phyloP scores from a whole-genome alignment of 2,329 filamentous ascomycete species.

The Beauveria varroae region DNA sequence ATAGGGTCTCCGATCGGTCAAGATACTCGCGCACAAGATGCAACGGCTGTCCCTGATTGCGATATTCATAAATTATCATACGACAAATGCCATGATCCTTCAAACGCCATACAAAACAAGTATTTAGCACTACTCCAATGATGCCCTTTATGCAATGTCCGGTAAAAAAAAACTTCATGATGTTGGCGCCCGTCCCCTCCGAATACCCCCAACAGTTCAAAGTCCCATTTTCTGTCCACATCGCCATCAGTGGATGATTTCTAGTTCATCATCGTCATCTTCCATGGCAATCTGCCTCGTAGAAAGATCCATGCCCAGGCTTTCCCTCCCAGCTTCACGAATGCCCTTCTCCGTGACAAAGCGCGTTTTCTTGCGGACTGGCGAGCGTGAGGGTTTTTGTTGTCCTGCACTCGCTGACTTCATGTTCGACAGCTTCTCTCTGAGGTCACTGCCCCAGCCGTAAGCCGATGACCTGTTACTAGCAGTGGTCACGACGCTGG shows the following conservation, averaged over 20 bases:
- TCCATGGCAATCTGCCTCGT: slow-evolving; percentile 28
- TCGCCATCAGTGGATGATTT: slow-evolving; percentile 34
- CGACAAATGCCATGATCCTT: slow-evolving; percentile 1
- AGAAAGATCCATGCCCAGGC: slow-evolving; percentile 48
- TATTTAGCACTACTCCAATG: slow-evolving; percentile 3
- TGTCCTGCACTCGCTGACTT: slow-evolving; percentile 50
- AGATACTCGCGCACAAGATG: background rate
- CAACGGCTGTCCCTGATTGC: background rate
- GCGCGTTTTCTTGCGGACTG: slow-evolving; percentile 65
- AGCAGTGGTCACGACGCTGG: slow-evolving; percentile 21
- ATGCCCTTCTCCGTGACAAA: slow-evolving; percentile 74
- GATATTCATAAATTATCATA: slow-evolving; percentile 6
- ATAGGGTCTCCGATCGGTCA: background rate
- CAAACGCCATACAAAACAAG: background rate
- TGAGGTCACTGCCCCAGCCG: slow-evolving; percentile 51
- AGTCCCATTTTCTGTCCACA: background rate
- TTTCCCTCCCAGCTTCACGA: slow-evolving; percentile 67
- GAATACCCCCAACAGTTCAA: background rate
- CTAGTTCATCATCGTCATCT: slow-evolving; percentile 40
- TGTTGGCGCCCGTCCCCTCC: background rate
- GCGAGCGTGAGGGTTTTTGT: slow-evolving; percentile 27
- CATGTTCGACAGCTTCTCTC: slow-evolving; percentile 52
- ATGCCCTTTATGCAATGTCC: background rate
- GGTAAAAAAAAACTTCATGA: background rate
- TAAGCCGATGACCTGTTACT: slow-evolving; percentile 24